Evolutionary conservation across 1,139 yeast genomes (phyloP).

Genomic region (Arxiozyma telluris): DNA sequence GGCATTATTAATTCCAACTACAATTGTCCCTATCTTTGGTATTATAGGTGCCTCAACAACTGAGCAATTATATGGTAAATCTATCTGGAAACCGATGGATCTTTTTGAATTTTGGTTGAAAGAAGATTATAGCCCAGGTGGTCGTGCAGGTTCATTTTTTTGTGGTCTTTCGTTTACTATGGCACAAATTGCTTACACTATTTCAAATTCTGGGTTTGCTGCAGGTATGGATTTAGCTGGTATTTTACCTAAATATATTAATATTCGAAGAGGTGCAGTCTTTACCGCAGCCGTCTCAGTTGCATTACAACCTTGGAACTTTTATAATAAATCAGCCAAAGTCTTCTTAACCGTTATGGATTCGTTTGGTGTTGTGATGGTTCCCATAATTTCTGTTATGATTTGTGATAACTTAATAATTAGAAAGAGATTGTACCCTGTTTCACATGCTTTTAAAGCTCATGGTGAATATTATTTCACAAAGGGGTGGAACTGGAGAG

Average conservation of each 20-base stretch:
- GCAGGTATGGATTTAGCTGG: slow-evolving; percentile 48
- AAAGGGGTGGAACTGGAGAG: slow-evolving; percentile 38
- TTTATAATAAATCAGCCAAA: slow-evolving; percentile 38
- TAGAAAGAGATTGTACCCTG: slow-evolving; percentile 31
- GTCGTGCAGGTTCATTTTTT: slow-evolving; percentile 42
- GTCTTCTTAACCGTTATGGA: slow-evolving; percentile 39
- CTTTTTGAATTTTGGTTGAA: slow-evolving; percentile 29
- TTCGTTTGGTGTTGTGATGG: slow-evolving; percentile 38
- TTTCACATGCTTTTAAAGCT: slow-evolving; percentile 32
- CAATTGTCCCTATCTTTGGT: slow-evolving; percentile 37
- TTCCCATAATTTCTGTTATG: slow-evolving; percentile 38
- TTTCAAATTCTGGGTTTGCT: slow-evolving; percentile 43
- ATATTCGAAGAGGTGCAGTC: slow-evolving; percentile 43
- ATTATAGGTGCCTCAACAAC: slow-evolving; percentile 36
- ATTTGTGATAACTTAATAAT: slow-evolving; percentile 37
- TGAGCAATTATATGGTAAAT: slow-evolving; percentile 30
- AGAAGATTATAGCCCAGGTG: slow-evolving; percentile 34
- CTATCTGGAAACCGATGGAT: slow-evolving; percentile 37
- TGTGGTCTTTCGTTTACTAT: slow-evolving; percentile 38
- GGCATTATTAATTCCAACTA: slow-evolving; percentile 35
- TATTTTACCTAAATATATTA: slow-evolving; percentile 41
- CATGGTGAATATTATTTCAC: slow-evolving; percentile 35
- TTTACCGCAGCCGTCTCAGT: slow-evolving; percentile 37
- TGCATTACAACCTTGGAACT: slow-evolving; percentile 43
- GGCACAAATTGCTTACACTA: slow-evolving; percentile 42